Evolutionary conservation across 1,284 basidiomycete species (phyloP), one percentile per base, ranked within the genome.

Genomic region (Chalciporus sp.): DNA sequence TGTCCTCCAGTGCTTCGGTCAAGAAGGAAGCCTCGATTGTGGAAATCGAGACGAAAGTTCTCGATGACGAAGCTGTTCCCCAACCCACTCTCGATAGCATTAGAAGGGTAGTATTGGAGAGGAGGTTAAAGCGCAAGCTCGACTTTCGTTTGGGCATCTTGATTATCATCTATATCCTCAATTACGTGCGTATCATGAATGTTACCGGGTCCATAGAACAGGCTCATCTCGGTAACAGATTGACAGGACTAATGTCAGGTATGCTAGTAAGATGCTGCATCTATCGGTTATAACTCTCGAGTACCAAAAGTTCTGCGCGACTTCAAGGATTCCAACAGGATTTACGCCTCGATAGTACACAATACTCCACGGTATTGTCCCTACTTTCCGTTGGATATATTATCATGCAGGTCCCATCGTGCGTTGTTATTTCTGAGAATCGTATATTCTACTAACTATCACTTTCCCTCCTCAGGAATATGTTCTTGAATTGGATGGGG

Each of bases 351-450:
- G 40, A 51, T 54, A 83, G 80, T 31, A 74, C 78, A 56, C 69
- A 85, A 63, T 91, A 89, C 62, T 77, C 84, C 14, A 90, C 90
- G 0, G 72, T 90, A 9, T 67, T 93, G 42, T 85, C 83, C 23
- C 85, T 92, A 56, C 77, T 92, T 42, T 92, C 88, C 64, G 85
- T 90, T 20, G 83, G 81, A 23, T 85, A 86, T 63, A 83, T 85
- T 56, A 66, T 82, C 51, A 81, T 84, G 78, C 83, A 85, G 62
- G 76, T 83, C 16, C 80, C 79, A 10, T 80, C 79, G 56, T 68
- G 41, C 51, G 56, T 8, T 35, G 7, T 7, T 23, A 16, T 17
- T 40, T 39, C 46, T 9, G 2, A 11, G 39, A 39, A 33, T 27
- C 17, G 11, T 10, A 29, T 29, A 29, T 29, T 6, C n/a, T n/a